Conservation (phyloP, 805 yeast species). For the Candida silvatica region DNA sequence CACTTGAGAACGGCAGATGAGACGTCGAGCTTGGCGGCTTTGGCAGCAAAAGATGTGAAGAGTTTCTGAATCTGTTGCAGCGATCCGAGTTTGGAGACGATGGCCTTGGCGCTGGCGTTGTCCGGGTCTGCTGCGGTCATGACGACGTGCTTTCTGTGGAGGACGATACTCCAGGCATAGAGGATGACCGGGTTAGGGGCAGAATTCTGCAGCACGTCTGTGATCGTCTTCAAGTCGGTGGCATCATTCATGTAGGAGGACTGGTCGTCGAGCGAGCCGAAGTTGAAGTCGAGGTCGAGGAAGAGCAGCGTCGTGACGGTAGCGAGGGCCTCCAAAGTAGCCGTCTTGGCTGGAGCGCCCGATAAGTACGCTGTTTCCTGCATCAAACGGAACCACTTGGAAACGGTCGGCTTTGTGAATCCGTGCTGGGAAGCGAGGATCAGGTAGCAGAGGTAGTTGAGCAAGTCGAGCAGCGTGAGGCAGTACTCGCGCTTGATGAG, state of each 20-base stretch:
- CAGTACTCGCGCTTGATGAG: constrained; percentile 11
- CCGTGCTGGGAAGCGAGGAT: constrained; percentile 17
- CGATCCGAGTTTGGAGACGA: constrained; percentile 6
- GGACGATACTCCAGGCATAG: constrained; percentile 60
- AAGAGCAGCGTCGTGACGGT: constrained; percentile 43
- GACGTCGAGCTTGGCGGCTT: constrained; percentile 33
- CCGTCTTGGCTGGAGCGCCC: constrained; percentile 8
- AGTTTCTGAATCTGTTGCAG: constrained; percentile 14
- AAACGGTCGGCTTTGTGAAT: constrained; percentile 23
- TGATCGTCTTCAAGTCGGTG: constrained; percentile 22
- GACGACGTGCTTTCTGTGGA: constrained; percentile 41
- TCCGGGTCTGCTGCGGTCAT: constrained; percentile 24
- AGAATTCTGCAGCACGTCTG: constrained; percentile 18
- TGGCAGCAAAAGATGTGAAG: constrained; percentile 29
- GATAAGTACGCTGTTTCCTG: constrained; percentile 18
- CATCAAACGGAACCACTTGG: constrained; percentile 51
- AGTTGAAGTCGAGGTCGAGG: constrained; percentile 47
- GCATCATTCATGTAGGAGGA: constrained; percentile 35
- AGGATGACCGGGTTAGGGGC: constrained; percentile 39
- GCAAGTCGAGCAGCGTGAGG: constrained; percentile 13
- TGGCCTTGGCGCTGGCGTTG: constrained; percentile 11
- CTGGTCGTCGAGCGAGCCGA: constrained; percentile 30
- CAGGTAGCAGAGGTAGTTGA: constrained; percentile 19
- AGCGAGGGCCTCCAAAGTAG: constrained; percentile 34
- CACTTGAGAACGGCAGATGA: constrained; percentile 34